A percentile compares a stretch with the other conserved stretches of the same genome.
Evolutionary conservation across 2,329 filamentous ascomycete species (phyloP).

Genomic region (Xylaria sp.): DNA sequence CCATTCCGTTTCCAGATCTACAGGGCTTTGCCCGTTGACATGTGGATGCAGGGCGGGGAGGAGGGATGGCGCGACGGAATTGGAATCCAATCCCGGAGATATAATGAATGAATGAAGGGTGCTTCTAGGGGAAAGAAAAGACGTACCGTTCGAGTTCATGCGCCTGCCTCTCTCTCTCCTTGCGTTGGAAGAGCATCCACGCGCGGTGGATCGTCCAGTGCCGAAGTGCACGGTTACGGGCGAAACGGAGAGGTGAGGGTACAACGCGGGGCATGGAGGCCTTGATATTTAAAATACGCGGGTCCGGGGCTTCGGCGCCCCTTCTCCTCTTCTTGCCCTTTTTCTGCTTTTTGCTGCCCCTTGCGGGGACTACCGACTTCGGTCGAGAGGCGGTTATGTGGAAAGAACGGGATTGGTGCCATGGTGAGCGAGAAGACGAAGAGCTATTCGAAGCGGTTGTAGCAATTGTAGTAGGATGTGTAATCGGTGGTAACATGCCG

Average conservation of each 20-base stretch:
- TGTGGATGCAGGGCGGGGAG: not conserved
- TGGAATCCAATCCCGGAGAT: too few relatives aligned
- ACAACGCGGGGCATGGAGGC: conserved; percentile 62
- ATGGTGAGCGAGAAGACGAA: conserved; percentile 13
- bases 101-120: too few relatives aligned
- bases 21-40: too few relatives aligned
- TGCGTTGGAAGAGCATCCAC: conserved; percentile 83
- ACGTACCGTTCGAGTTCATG: conserved; percentile 74
- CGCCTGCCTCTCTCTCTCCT: conserved; percentile 72
- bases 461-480: conserved; percentile 6
- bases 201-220: conserved; percentile 99
- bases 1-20: not conserved
- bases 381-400: conserved; percentile 37
- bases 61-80: not conserved
- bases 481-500: conserved; percentile 11
- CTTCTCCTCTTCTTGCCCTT: conserved; percentile 40
- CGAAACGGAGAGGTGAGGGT: conserved; percentile 83
- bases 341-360: conserved; percentile 33
- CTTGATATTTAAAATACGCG: conserved; percentile 59
- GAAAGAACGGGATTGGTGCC: conserved; percentile 37
- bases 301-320: conserved; percentile 53
- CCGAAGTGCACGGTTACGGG: conserved; percentile 84
- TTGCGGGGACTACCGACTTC: conserved; percentile 34
- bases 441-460: not conserved
- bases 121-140: conserved; percentile 57